A percentile compares a stretch with the other conserved stretches of the same genome.
phyloP scores from a whole-genome alignment of 208 protist genomes.

The Wallacemonas sp. region DNA sequence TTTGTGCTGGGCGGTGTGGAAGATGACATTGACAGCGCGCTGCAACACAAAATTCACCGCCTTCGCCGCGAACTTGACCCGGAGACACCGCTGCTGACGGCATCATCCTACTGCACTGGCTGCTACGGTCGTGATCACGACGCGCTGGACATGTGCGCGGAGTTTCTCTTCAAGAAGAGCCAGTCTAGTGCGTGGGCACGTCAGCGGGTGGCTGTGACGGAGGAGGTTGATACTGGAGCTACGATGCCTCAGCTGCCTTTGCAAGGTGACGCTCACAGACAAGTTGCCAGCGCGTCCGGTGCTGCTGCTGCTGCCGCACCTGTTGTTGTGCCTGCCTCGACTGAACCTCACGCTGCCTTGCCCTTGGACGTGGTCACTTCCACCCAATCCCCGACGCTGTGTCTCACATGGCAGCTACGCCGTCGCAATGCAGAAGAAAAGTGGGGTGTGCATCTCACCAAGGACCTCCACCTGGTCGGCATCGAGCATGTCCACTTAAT shows the following conservation, averaged over 20 bases:
- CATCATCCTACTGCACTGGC: slow-evolving; percentile 58
- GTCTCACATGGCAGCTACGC: slow-evolving; percentile 46
- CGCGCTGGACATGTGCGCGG: slow-evolving; percentile 60
- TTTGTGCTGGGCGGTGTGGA: slow-evolving; percentile 73
- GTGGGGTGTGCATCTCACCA: slow-evolving; percentile 72
- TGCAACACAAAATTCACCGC: slow-evolving; percentile 90
- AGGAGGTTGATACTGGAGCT: no score
- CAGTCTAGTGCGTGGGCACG: slow-evolving; percentile 17
- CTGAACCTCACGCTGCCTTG: no score
- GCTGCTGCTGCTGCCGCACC: not conserved
- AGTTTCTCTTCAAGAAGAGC: slow-evolving; percentile 73
- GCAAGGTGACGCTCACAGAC: no score
- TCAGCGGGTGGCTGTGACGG: slow-evolving; percentile 16
- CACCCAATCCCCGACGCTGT: slow-evolving; percentile 12
- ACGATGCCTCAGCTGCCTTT: no score
- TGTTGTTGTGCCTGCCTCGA: not conserved
- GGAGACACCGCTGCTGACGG: slow-evolving; percentile 64
- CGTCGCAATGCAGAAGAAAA: slow-evolving; percentile 44
- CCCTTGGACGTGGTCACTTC: no score
- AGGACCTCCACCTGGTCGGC: slow-evolving; percentile 42
- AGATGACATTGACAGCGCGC: slow-evolving; percentile 51
- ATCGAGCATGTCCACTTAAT: slow-evolving; percentile 44
- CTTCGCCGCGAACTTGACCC: slow-evolving; percentile 76
- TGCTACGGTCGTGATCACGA: slow-evolving; percentile 83
- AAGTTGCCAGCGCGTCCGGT: not conserved